A percentile compares a stretch with the other conserved stretches of the same genome.
These are phyloP conservation scores for Gleditsia sinensis DNA, from an alignment of 306 rosid species.

Conservation along the genomic window DNA sequence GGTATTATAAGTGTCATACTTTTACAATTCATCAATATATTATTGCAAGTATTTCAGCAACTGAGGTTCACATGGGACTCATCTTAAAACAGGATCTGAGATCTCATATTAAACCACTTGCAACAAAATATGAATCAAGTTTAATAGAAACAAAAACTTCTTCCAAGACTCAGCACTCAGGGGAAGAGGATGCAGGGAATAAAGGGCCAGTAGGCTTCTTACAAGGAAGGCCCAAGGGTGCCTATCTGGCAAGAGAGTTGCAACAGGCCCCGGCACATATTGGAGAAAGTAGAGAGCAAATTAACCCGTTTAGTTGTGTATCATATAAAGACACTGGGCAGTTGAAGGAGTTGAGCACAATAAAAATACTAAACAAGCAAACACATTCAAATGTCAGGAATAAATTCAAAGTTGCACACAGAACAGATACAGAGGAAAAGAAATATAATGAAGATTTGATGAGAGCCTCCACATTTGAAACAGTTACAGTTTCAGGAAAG, in stretches of 20 bases:
- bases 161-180: constrained; percentile 26
- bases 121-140: constrained; percentile 38
- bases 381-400: constrained; percentile 30
- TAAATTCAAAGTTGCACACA: constrained; percentile 23
- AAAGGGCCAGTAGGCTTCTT: no score
- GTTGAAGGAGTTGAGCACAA: constrained; percentile 36
- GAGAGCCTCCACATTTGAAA: constrained; percentile 31
- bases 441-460: constrained; percentile 28
- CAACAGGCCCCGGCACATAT: constrained; percentile 18
- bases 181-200: constrained; percentile 32
- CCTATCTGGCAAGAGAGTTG: constrained; percentile 31
- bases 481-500: constrained; percentile 35
- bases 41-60: constrained; percentile 16
- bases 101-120: constrained; percentile 56
- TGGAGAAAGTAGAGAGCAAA: constrained; percentile 27
- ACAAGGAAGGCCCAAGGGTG: no score
- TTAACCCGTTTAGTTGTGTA: constrained; percentile 19
- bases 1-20: constrained; percentile 50
- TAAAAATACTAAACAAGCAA: constrained; percentile 27
- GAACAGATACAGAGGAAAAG: constrained; percentile 39
- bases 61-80: constrained; percentile 30
- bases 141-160: constrained; percentile 31
- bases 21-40: constrained; percentile 20
- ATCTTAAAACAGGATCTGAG: constrained; percentile 56
- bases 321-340: constrained; percentile 16